Base-by-base conservation (phyloP, 768 basidiomycete species). In the Panaeolus papilionaceus region DNA sequence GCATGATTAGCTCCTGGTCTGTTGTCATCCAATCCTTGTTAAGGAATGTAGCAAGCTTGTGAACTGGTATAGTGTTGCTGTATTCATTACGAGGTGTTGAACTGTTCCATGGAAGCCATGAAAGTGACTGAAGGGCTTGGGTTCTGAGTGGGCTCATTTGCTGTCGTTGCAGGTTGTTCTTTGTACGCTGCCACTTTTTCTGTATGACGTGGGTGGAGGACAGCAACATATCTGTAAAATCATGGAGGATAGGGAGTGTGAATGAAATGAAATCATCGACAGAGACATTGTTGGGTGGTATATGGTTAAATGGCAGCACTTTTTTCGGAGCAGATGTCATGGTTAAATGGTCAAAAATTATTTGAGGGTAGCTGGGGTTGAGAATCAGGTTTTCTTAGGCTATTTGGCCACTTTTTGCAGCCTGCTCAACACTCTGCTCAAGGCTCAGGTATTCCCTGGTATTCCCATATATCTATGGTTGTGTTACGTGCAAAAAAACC, bases 161-260 rank as follows among this genome's bases (percentile, higher is more conserved):
- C n/a, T 4, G 42, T 16, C 33, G 63, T 64, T 3, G 10, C 26
- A 47, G 26, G 63, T 47, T 40, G 26, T 64, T 45, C 42, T 18
- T 45, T 4, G 63, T 40, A 42, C 16, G 42, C 63, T 14, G 42
- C 63, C 42, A 64, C 26, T 64, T 64, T 47, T 64, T n/a, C 42
- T 64, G 63, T 23, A 64, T 64, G 11, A 23, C 39, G 40, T 44
- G 42, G 33, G 63, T 28, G 10, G 37, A 44, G n/a, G 42, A 20
- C 18, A 18, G 63, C 63, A 64, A 14, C 16, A n/a, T n/a, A 26
- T 23, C 9, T 40, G 26, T 44, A 40, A 64, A 40, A 9, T 28
- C 26, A 33, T 16, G 6, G 47, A 64, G 47, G 1, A 23, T 3
- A 44, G 63, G 63, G 2, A 64, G 42, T 8, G 38, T 44, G 37